These are phyloP conservation scores for Teratosphaeriaceae sp. DNA, from an alignment of 2,329 filamentous ascomycete genomes.

Conservation along the genomic window DNA sequence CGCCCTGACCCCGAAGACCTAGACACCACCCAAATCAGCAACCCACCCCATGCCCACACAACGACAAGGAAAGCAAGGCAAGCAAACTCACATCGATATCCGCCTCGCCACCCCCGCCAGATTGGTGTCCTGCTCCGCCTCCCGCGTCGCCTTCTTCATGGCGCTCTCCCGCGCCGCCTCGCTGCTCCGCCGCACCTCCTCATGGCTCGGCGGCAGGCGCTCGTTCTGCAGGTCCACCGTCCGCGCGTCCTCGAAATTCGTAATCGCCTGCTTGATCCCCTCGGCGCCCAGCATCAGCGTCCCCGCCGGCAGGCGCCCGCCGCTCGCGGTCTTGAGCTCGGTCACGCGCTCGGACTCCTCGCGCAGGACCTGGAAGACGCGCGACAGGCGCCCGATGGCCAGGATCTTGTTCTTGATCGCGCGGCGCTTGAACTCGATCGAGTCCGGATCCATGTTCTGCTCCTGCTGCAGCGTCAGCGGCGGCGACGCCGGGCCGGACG, in stretches of 20 bases:
- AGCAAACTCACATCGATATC: slow-evolving; percentile 79
- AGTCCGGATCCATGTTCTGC: slow-evolving; percentile 63
- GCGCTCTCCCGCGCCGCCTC: slow-evolving; percentile 77
- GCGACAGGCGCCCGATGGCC: slow-evolving; percentile 90
- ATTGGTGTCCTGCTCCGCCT: slow-evolving; percentile 87
- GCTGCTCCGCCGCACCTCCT: slow-evolving; percentile 79
- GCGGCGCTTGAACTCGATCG: slow-evolving; percentile 86
- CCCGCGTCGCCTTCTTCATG: slow-evolving; percentile 74
- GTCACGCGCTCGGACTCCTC: slow-evolving; percentile 97
- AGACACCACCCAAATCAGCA: no score
- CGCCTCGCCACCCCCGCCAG: slow-evolving; percentile 80
- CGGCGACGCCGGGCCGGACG: slow-evolving; percentile 67
- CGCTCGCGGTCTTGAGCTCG: slow-evolving; percentile 93
- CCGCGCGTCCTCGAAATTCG: slow-evolving; percentile 89
- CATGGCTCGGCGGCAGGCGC: slow-evolving; percentile 81
- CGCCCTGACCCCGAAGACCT: slow-evolving; percentile 38
- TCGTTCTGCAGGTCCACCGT: slow-evolving; percentile 98
- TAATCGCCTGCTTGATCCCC: slow-evolving; percentile 97
- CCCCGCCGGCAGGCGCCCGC: slow-evolving; percentile 84
- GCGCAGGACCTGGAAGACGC: slow-evolving; percentile 95
- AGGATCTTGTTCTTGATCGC: slow-evolving; percentile 99
- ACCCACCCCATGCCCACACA: no score
- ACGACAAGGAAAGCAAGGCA: no score
- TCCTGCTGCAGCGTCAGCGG: slow-evolving; percentile 43
- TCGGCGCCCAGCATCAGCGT: slow-evolving; percentile 97